Conservation (phyloP, 495 filamentous ascomycete genomes). For the Delitschia confertaspora region DNA sequence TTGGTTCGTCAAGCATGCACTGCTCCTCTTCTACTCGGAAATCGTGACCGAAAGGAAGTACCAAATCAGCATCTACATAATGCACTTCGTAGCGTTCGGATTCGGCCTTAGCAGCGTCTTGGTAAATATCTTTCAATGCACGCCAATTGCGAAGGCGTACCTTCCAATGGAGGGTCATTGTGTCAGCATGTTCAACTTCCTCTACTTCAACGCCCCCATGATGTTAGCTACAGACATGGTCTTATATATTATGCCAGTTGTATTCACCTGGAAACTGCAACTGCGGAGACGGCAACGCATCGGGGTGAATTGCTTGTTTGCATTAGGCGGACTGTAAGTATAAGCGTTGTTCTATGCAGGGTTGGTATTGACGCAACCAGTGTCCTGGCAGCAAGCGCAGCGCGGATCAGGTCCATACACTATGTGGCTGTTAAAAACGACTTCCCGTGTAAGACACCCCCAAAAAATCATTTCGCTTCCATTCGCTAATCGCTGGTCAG, state of each 20-base stretch:
- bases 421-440: conserved; percentile 1
- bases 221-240: conserved; percentile 17
- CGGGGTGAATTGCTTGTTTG: conserved; percentile 18
- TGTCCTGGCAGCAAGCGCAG: conserved; percentile 14
- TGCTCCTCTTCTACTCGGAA: conserved; percentile 24
- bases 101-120: conserved; percentile 16
- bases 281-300: conserved; percentile 11
- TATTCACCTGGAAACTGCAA: conserved; percentile 17
- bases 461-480: background rate
- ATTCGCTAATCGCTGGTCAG: background rate
- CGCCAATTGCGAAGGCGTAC: conserved; percentile 14
- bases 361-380: background rate
- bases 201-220: conserved; percentile 13
- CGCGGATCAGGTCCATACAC: conserved; percentile 7
- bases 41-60: conserved; percentile 8
- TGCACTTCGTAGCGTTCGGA: conserved; percentile 23
- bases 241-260: conserved; percentile 20
- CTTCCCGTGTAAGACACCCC: conserved; percentile 11
- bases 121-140: conserved; percentile 20
- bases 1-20: conserved; percentile 23
- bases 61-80: conserved; percentile 7
- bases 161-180: conserved; percentile 2
- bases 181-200: conserved; percentile 10
- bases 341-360: background rate
- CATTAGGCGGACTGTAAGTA: conserved; percentile 15